Base-by-base conservation (phyloP, 371 early-diverging fungal species). In the Mucor saturninus region DNA sequence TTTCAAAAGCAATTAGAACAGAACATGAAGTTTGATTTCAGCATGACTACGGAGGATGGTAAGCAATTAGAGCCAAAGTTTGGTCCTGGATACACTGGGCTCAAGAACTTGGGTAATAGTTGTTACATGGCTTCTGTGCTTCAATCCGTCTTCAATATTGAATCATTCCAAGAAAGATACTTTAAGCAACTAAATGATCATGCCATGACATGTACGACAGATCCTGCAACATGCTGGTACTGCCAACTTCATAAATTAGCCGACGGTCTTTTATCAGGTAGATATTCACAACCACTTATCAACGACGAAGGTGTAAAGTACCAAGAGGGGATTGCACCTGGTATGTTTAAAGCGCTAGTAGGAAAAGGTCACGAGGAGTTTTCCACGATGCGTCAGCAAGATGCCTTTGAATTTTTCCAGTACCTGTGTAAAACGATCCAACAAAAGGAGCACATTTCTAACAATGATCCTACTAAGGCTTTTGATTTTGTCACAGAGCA, bases 11-110 rank as follows among this genome's bases (percentile, higher is more conserved):
- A 97, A 85, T 71, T 98, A 59, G 98, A 97, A 61, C 95, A 96
- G 67, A 98, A 98, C 70, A 77, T 94, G 60, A 93, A 92, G 77
- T 96, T 96, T 82, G 96, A 97, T 69, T 97, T 98, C 67, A 93
- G 91, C 70, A 98, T 98, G 99, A 90, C 91, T 2, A 95, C 96
- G 0, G 94, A 94, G 40, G 99, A 98, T 71, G 99, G 99, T 51
- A 88, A 91, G 60, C 83, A 87, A 32, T 78, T 96, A 37, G 82
- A 85, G 21, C 91, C 96, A 0, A 76, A 91, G 30, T 94, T 89
- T 69, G 98, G 97, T 1, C 89, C 96, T 26, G 95, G 96, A 9
- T 89, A 87, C 67, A 97, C 97, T 15, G 99, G 99, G 2, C 77
- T 98, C 28, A 87, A 83, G 60, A 98, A 98, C 67, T 73, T 98